Evolutionary conservation across 176 grass and related monocot species (phyloP).

Genomic region (barley (Hordeum vulgare)): MorexV3_pseudomolecules_assembly NC_058523.1:23295883-23296382

Average conservation of each 20-base stretch:
- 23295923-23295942: constrained; percentile 28
- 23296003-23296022: background rate
- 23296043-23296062: background rate
- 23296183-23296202: background rate
- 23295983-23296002: background rate
- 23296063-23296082: background rate
- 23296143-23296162: background rate
- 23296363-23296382: background rate
- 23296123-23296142: background rate
- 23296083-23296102: background rate
- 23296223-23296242: background rate
- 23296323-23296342: constrained; percentile 21
- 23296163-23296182: background rate
- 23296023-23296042: background rate
- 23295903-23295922: constrained; percentile 39
- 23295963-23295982: constrained; percentile 23
- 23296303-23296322: constrained; percentile 2
- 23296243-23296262: background rate
- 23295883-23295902: constrained; percentile 36
- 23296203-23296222: background rate
- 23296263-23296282: background rate
- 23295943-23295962: constrained; percentile 28
- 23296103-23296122: background rate
- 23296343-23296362: background rate
- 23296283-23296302: background rate